Conservation (phyloP, 768 basidiomycete genomes). For the Gautieria morchelliformis region DNA sequence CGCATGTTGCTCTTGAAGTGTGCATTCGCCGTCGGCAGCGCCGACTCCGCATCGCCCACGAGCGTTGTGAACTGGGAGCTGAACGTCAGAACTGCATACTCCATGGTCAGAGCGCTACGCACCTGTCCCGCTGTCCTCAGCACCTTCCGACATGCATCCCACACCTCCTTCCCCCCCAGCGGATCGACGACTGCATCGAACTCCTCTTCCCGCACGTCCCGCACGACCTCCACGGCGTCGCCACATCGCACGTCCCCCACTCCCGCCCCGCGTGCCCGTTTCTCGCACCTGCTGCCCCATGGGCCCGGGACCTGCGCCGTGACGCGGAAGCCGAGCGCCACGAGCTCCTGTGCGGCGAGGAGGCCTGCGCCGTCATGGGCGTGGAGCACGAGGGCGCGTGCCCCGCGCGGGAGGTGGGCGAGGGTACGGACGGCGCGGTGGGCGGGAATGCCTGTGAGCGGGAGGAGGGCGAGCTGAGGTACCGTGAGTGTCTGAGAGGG, state of each 20-base stretch:
- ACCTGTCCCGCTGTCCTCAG: constrained; percentile 38
- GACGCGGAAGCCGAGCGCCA: constrained; percentile 58
- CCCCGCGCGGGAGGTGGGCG: constrained; percentile 23
- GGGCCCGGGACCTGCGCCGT: constrained; percentile 53
- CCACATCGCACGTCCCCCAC: constrained; percentile 27
- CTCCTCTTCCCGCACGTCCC: constrained; percentile 10
- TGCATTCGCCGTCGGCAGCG: constrained; percentile 61
- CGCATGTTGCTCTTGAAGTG: constrained; percentile 67
- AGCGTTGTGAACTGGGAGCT: constrained; percentile 64
- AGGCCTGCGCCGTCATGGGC: constrained; percentile 71
- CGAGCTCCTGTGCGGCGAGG: constrained; percentile 70
- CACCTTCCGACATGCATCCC: constrained; percentile 56
- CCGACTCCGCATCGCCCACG: constrained; percentile 58
- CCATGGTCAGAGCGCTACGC: constrained; percentile 4
- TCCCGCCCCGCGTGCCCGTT: constrained; percentile 40
- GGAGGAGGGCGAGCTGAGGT: constrained; percentile 72
- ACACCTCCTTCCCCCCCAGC: constrained; percentile 69
- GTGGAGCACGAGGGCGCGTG: constrained; percentile 53
- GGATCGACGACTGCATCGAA: constrained; percentile 83
- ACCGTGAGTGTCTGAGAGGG: constrained; percentile 31
- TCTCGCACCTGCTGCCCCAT: constrained; percentile 40
- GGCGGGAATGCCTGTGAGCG: constrained; percentile 71
- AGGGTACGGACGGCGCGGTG: constrained; percentile 73
- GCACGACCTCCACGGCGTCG: constrained; percentile 8
- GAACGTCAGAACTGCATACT: neutral